phyloP scores from a whole-genome alignment of 768 basidiomycete genomes.

The Clathrus columnatus region DNA sequence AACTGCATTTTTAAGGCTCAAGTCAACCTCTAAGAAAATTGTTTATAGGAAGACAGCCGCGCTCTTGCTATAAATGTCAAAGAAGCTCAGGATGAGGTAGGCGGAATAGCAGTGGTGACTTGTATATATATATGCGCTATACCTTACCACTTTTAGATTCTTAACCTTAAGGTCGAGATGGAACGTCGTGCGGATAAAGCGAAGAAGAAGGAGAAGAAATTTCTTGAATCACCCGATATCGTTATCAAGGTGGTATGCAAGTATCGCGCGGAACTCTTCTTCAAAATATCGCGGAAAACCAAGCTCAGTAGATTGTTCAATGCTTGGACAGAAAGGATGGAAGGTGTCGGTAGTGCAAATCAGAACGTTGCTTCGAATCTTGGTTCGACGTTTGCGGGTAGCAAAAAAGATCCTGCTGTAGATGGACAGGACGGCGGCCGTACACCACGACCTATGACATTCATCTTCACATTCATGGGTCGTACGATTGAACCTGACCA shows the following conservation, averaged over 20 bases:
- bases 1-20: constrained; percentile 16
- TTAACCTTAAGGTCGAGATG: constrained; percentile 76
- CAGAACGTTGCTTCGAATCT: constrained; percentile 30
- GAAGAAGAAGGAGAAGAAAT: constrained; percentile 71
- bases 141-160: constrained; percentile 38
- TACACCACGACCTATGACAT: constrained; percentile 47
- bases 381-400: constrained; percentile 17
- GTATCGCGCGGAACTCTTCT: constrained; percentile 85
- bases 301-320: constrained; percentile 76
- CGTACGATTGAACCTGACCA: constrained; percentile 70
- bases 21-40: constrained; percentile 6
- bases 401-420: constrained; percentile 28
- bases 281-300: constrained; percentile 88
- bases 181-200: constrained; percentile 73
- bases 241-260: constrained; percentile 84
- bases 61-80: constrained; percentile 72
- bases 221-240: constrained; percentile 81
- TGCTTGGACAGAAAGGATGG: constrained; percentile 88
- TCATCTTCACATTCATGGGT: constrained; percentile 80
- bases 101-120: neutral
- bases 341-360: constrained; percentile 37
- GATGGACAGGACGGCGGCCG: constrained; percentile 14
- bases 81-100: constrained; percentile 78
- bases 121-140: neutral
- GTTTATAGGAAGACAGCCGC: constrained; percentile 71